Evolutionary conservation across 441 rosid genomes (phyloP).

Genomic region (Mallotus repandus): DNA sequence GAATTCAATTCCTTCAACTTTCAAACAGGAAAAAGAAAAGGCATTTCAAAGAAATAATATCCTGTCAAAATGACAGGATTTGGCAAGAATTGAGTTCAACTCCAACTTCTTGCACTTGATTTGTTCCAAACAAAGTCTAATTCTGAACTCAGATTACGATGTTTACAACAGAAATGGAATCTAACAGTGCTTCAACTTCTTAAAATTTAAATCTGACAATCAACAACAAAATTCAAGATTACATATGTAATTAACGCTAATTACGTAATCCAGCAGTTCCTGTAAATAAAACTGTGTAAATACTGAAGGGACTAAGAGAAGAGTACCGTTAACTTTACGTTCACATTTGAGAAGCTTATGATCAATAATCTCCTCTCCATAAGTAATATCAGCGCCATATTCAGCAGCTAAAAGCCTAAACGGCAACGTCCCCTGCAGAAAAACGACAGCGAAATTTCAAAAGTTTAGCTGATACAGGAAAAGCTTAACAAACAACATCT

Average conservation of each 20-base stretch:
- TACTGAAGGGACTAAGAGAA: background rate
- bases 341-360: slow-evolving; percentile 69
- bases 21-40: no score
- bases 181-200: background rate
- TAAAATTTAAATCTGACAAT: background rate
- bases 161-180: background rate
- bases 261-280: background rate
- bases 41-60: no score
- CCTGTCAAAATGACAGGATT: no score
- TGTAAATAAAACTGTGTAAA: background rate
- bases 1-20: no score
- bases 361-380: slow-evolving; percentile 79
- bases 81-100: no score
- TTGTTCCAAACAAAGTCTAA: background rate
- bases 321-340: slow-evolving; percentile 54
- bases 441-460: background rate
- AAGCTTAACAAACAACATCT: background rate
- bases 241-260: background rate
- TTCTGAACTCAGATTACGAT: no score
- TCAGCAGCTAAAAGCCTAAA: slow-evolving; percentile 69
- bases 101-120: no score
- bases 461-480: background rate
- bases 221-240: background rate
- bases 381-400: slow-evolving; percentile 81
- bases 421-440: slow-evolving; percentile 70